These are phyloP conservation scores for Chytridium lagenaria DNA, from an alignment of 371 early-diverging fungal species.

Conservation along the genomic window DNA sequence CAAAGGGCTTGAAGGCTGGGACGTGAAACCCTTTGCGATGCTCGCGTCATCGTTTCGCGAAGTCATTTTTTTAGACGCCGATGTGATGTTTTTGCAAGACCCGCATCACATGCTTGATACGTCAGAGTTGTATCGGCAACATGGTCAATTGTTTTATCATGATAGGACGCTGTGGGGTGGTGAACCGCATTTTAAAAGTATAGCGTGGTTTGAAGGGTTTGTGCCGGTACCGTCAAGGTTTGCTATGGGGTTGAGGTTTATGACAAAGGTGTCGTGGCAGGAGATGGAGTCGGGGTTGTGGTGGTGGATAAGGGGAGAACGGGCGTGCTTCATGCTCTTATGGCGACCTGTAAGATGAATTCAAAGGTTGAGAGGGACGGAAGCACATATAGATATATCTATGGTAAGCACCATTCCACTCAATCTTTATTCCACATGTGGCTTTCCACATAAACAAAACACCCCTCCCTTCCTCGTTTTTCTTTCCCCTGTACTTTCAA, in stretches of 20 bases:
- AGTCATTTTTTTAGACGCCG: constrained; percentile 77
- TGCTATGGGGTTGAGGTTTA: constrained; percentile 12
- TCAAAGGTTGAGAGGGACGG: constrained; percentile 30
- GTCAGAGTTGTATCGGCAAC: constrained; percentile 60
- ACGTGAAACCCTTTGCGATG: constrained; percentile 71
- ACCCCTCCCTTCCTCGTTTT: not conserved
- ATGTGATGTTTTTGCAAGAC: constrained; percentile 68
- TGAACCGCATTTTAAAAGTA: too few species aligned
- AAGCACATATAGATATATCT: constrained; percentile 31
- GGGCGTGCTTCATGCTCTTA: constrained; percentile 33
- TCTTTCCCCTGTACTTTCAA: too few species aligned
- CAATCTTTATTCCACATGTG: not conserved
- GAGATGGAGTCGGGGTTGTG: constrained; percentile 53
- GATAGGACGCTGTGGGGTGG: constrained; percentile 53
- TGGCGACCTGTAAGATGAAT: constrained; percentile 45
- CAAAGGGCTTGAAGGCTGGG: constrained; percentile 57
- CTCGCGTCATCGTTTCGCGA: constrained; percentile 69
- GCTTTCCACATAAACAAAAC: not conserved
- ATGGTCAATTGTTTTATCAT: constrained; percentile 65
- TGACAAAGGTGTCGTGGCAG: constrained; percentile 28
- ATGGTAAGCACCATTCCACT: constrained; percentile 48
- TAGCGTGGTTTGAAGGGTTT: constrained; percentile 22
- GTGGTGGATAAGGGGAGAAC: constrained; percentile 38
- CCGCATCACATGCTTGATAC: constrained; percentile 65
- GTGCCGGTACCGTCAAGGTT: constrained; percentile 27